phyloP scores from a whole-genome alignment of 306 rosid genomes.

The Gastrolobium villosum region DNA sequence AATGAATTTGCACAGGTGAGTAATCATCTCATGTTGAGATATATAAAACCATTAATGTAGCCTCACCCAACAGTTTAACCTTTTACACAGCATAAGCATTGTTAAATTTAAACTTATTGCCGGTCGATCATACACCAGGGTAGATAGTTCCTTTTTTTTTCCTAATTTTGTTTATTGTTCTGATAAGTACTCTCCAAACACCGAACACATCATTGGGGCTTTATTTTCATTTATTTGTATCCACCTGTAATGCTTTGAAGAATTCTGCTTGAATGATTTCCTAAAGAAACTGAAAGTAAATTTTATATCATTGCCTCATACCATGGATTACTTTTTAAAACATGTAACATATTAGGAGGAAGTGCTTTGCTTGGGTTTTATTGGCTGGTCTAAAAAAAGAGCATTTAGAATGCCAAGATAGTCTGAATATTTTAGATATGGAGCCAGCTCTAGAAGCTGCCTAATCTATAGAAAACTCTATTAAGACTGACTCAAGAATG shows the following conservation, averaged over 20 bases:
- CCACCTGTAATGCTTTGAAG: background rate
- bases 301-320: background rate
- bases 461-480: constrained; percentile 1
- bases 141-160: background rate
- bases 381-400: background rate
- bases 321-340: background rate
- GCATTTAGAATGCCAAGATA: background rate
- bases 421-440: background rate
- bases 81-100: background rate
- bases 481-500: background rate
- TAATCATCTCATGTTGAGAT: constrained; percentile 39
- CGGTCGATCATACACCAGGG: constrained; percentile 26
- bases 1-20: constrained; percentile 25
- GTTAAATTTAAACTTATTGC: background rate
- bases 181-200: background rate
- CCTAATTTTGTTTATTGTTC: background rate
- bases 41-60: no score
- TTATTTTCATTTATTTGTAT: constrained; percentile 13
- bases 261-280: background rate
- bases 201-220: background rate
- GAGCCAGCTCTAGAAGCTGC: background rate
- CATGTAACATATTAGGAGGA: background rate
- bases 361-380: constrained; percentile 1
- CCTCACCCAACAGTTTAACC: no score
- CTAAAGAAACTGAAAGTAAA: background rate